A percentile compares a stretch with the other conserved stretches of the same genome.
phyloP scores from a whole-genome alignment of 805 yeast genomes.

The Sungouiozyma intestinalis region DNA sequence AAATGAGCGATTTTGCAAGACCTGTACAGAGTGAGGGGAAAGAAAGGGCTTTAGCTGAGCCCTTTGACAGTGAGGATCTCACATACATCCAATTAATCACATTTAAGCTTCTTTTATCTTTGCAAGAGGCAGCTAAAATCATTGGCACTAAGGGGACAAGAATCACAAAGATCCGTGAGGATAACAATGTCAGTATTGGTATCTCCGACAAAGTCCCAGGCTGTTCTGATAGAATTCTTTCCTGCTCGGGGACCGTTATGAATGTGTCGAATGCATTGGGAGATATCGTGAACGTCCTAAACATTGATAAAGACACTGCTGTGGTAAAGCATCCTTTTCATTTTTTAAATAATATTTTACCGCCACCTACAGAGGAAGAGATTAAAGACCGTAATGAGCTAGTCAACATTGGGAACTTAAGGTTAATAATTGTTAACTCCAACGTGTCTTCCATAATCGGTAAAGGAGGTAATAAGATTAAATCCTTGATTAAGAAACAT shows the following conservation, averaged over 20 bases:
- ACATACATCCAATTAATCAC: constrained; percentile 6
- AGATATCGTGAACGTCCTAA: constrained; percentile 46
- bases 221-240: constrained; percentile 71
- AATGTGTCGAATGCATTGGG: constrained; percentile 61
- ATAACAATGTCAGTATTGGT: constrained; percentile 75
- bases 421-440: constrained; percentile 69
- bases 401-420: constrained; percentile 31
- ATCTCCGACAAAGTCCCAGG: constrained; percentile 74
- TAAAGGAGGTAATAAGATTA: constrained; percentile 69
- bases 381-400: constrained; percentile 19
- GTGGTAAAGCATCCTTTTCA: constrained; percentile 36
- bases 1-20: not conserved
- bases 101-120: constrained; percentile 51
- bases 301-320: constrained; percentile 3
- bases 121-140: constrained; percentile 82
- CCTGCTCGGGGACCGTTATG: constrained; percentile 64
- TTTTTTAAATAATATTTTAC: constrained; percentile 25
- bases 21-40: not conserved
- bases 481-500: constrained; percentile 48
- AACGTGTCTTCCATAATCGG: constrained; percentile 90
- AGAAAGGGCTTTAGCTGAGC: not conserved
- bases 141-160: constrained; percentile 79
- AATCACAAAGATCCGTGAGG: constrained; percentile 64
- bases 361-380: constrained; percentile 23
- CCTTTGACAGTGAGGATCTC: not conserved